Percentiles rank a stretch among this genome's conserved stretches.
These are phyloP conservation scores for Cystobasidiaceae sp. DNA, from an alignment of 1,284 basidiomycete genomes.

Conservation along the genomic window DNA sequence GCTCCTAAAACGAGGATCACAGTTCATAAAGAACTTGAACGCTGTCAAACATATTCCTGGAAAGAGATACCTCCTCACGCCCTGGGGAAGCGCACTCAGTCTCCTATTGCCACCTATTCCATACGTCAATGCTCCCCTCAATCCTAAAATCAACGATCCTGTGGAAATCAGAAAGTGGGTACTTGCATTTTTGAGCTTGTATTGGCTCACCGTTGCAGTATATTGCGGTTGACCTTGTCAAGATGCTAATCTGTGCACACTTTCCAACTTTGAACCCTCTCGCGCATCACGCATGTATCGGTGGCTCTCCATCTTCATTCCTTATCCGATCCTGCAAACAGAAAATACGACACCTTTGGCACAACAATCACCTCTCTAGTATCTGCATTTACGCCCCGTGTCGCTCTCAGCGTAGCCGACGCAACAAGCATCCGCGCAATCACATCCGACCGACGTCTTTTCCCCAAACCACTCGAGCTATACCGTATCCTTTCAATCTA, in stretches of 20 bases:
- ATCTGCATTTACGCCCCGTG: not conserved
- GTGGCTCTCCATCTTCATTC: no score
- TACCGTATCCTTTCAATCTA: constrained; percentile 37
- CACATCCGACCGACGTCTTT: not conserved
- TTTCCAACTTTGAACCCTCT: no score
- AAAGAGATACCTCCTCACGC: constrained; percentile 14
- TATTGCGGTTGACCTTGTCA: no score
- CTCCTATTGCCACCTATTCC: constrained; percentile 18
- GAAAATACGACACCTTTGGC: not conserved
- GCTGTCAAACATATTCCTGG: constrained; percentile 15
- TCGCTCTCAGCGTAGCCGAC: constrained; percentile 19
- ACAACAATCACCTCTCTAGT: constrained; percentile 9
- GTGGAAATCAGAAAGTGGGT: not conserved
- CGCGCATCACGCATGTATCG: no score
- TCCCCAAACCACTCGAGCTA: constrained; percentile 28
- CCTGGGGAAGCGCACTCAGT: not conserved
- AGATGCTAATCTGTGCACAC: no score
- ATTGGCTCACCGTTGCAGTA: no score
- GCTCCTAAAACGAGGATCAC: not conserved
- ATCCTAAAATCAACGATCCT: constrained; percentile 10
- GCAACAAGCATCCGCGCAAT: constrained; percentile 4
- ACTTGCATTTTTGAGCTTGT: no score
- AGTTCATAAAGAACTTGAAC: not conserved
- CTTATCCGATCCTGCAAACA: no score
- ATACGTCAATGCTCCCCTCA: constrained; percentile 16